Evolutionary conservation across 2,329 filamentous ascomycete species (phyloP).

Genomic region (Microascus cirrosus): DNA sequence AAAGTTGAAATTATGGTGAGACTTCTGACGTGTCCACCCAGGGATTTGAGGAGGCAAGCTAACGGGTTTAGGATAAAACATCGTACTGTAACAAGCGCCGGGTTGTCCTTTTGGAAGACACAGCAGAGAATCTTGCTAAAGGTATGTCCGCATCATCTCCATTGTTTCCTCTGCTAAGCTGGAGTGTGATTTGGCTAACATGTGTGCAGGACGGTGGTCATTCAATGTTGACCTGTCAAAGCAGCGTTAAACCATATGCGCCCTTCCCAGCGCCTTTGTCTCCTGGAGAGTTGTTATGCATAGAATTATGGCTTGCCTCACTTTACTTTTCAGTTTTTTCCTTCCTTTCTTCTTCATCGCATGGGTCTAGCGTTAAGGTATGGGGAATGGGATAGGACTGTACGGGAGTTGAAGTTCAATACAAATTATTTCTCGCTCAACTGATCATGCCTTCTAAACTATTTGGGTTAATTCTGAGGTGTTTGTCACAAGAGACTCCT

Average conservation of each 20-base stretch:
- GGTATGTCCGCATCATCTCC: slow-evolving; percentile 36
- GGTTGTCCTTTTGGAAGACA: slow-evolving; percentile 82
- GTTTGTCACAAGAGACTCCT: too few species aligned
- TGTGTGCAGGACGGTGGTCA: not conserved
- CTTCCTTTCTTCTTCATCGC: not conserved
- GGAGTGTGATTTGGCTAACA: not conserved
- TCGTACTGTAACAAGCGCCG: slow-evolving; percentile 90
- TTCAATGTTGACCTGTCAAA: not conserved
- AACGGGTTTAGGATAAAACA: slow-evolving; percentile 59
- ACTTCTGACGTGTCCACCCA: not conserved
- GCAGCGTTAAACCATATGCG: not conserved
- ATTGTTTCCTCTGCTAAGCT: not conserved
- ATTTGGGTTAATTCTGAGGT: not conserved
- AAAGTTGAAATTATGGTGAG: slow-evolving; percentile 82
- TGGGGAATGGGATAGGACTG: not conserved
- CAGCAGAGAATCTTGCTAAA: slow-evolving; percentile 80
- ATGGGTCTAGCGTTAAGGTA: not conserved
- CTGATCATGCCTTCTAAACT: not conserved
- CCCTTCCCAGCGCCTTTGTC: not conserved
- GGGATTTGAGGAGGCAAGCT: not conserved
- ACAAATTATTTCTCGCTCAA: not conserved
- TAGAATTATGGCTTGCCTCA: not conserved
- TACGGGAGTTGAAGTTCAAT: not conserved
- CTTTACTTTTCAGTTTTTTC: not conserved
- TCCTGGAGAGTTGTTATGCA: not conserved